Percentiles rank a stretch among this genome's conserved stretches.
These are phyloP conservation scores for Alloascoidea hylecoeti DNA, from an alignment of 805 yeast genomes.

Conservation along the genomic window DNA sequence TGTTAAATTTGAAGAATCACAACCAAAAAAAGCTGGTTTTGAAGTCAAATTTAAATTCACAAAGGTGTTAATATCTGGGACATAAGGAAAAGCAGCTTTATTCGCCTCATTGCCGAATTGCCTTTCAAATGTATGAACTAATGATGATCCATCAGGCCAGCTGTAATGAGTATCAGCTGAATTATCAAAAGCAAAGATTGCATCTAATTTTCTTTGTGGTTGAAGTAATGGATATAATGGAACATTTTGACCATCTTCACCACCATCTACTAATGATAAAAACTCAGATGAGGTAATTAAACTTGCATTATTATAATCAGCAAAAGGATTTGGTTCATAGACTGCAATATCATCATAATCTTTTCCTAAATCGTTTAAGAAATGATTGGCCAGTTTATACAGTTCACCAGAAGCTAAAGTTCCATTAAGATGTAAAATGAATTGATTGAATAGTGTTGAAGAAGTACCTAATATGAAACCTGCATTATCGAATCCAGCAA, in stretches of 20 bases:
- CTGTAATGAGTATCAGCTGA: conserved; percentile 29
- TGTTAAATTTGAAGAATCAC: conserved; percentile 53
- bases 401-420: conserved; percentile 16
- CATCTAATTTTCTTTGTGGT: conserved; percentile 45
- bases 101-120: conserved; percentile 39
- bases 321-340: conserved; percentile 62
- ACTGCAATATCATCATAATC: conserved; percentile 55
- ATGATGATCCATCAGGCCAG: conserved; percentile 61
- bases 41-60: conserved; percentile 44
- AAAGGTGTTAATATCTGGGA: conserved; percentile 58
- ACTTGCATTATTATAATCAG: conserved; percentile 19
- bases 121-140: conserved; percentile 38
- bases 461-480: conserved; percentile 61
- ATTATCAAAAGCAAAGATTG: conserved; percentile 48
- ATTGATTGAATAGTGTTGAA: conserved; percentile 37
- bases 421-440: conserved; percentile 16
- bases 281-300: conserved; percentile 3
- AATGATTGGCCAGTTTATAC: conserved; percentile 12
- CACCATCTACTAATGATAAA: conserved; percentile 59
- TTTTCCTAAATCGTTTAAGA: conserved; percentile 17
- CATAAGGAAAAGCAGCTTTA: conserved; percentile 62
- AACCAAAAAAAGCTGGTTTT: conserved; percentile 73
- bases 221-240: conserved; percentile 56
- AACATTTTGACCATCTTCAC: conserved; percentile 62
- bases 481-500: conserved; percentile 60